phyloP scores from a whole-genome alignment of 768 basidiomycete genomes.

The Calvatia gigantea region DNA sequence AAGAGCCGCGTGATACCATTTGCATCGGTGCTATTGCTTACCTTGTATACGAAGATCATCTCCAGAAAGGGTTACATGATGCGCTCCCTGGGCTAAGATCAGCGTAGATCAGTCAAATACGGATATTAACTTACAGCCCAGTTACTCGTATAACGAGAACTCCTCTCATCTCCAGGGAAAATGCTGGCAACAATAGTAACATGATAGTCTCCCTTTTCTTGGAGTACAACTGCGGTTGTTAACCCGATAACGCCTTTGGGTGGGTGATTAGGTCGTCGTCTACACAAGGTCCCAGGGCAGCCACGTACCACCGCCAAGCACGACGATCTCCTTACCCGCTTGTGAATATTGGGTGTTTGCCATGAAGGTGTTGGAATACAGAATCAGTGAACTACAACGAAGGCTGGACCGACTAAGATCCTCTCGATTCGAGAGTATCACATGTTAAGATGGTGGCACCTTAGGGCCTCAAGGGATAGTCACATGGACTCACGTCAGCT shows the following conservation, averaged over 20 bases:
- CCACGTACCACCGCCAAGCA: conserved; percentile 32
- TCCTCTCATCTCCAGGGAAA: conserved; percentile 66
- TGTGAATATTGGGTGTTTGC: not conserved
- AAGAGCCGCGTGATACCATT: not conserved
- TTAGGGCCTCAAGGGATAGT: too few species aligned
- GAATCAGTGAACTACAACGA: too few species aligned
- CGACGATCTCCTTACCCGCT: conserved; percentile 22
- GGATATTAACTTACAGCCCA: conserved; percentile 60
- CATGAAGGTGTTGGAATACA: not conserved
- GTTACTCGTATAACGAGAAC: conserved; percentile 68
- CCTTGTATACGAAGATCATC: conserved; percentile 40
- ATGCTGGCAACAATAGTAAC: conserved; percentile 72
- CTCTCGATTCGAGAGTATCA: too few species aligned
- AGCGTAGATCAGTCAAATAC: not conserved
- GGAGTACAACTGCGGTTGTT: conserved; percentile 66
- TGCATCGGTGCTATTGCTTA: conserved; percentile 19
- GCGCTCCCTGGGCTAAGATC: conserved; percentile 56
- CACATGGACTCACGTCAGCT: not conserved
- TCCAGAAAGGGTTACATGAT: conserved; percentile 65
- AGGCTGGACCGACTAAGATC: too few species aligned
- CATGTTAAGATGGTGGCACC: too few species aligned
- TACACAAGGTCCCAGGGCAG: not conserved
- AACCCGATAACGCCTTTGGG: conserved; percentile 68
- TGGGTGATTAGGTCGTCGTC: not conserved
- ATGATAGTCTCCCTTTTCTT: conserved; percentile 53